Evolutionary conservation across 768 basidiomycete genomes (phyloP), one percentile per base, ranked within the genome.

Genomic region (Panaeolus papilionaceus): DNA sequence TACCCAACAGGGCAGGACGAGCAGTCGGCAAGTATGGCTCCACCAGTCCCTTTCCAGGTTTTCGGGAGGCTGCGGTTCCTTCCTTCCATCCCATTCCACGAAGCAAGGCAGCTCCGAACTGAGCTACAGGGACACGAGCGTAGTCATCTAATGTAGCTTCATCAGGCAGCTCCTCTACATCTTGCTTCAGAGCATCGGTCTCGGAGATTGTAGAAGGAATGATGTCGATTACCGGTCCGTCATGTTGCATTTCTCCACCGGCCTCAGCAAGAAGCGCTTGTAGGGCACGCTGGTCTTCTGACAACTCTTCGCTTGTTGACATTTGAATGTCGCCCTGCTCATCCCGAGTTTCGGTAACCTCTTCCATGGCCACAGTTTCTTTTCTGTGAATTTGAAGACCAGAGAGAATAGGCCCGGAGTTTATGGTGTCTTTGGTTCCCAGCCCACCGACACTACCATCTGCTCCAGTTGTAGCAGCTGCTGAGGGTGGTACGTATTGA

Each of bases 41-140:
- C 2, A 88, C 83, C 16, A 89, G 75, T 2, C 89, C 92, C 68
- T 87, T 84, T 16, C 88, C 84, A 9, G 86, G 82, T 42, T 86
- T 89, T 51, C 86, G 83, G 26, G 89, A 84, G 2, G 93, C 93
- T 4, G 90, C 88, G 3, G 86, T 86, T 0, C 93, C 92, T 40
- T 92, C 89, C 68, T 93, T 93, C 95, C 95, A 98, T 2, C 96
- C 96, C 98, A 99, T 99, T 0, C 97, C 97, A 54, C 96, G 87
- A 4, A 98, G 83, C 72, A 99, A 86, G 7, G 98, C 98, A 4
- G 92, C 90, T 6, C 98, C 97, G 71, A 99, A 99, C 66, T 94
- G 92, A 5, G 92, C 90, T 16, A 99, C 90, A 0, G 98, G 98
- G 0, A 98, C 88, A 20, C 95, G 91, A 40, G 88, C 88, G 75